phyloP scores from a whole-genome alignment of 2,329 filamentous ascomycete species.

The Sporothrix brasiliensis region DNA sequence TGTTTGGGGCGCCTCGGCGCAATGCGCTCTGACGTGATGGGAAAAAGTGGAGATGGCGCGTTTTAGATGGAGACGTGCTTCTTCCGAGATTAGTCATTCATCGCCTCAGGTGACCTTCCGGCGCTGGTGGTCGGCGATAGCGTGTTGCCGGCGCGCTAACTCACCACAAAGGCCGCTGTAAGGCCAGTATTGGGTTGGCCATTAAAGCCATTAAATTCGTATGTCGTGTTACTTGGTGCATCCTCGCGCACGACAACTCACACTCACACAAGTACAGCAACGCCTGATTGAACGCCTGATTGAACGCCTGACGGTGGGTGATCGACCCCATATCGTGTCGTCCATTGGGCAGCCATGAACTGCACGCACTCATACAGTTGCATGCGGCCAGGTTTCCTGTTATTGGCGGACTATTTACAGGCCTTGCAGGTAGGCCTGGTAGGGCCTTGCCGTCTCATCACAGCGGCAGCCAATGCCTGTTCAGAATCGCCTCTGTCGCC shows the following conservation, averaged over 20 bases:
- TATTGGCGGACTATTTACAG: conserved; percentile 5
- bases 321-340: background rate
- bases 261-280: background rate
- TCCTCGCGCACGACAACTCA: background rate
- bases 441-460: conserved; percentile 7
- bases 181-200: no score
- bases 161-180: background rate
- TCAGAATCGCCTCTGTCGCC: background rate
- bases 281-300: conserved; percentile 8
- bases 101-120: background rate
- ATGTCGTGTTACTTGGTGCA: background rate
- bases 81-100: background rate
- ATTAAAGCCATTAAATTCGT: no score
- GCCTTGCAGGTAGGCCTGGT: conserved; percentile 8
- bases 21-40: conserved; percentile 20
- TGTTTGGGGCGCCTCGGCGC: conserved; percentile 21
- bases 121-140: background rate
- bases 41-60: background rate
- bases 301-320: background rate
- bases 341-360: background rate
- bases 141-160: background rate
- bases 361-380: background rate
- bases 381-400: conserved; percentile 6
- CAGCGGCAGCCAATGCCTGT: conserved; percentile 21
- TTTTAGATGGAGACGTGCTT: background rate